These are phyloP conservation scores for Thelephora terrestris DNA, from an alignment of 1,284 basidiomycete genomes.

Conservation along the genomic window DNA sequence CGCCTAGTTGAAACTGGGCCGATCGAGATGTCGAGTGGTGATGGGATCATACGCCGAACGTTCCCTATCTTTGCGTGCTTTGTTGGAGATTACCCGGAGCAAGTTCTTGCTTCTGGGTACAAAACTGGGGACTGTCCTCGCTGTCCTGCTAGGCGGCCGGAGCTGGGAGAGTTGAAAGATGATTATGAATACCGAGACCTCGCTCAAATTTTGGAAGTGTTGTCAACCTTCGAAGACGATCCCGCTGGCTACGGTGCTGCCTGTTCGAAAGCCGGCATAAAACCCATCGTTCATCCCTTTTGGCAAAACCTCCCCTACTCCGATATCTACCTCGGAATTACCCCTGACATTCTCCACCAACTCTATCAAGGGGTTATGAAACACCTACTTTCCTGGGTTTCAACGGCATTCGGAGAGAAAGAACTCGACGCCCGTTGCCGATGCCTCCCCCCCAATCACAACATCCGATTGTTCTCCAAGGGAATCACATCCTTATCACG, in stretches of 20 bases:
- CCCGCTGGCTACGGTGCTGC: conserved; percentile 1
- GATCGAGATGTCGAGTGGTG: conserved; percentile 14
- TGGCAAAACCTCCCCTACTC: conserved; percentile 26
- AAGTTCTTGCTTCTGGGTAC: conserved; percentile 15
- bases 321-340: conserved; percentile 27
- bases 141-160: conserved; percentile 5
- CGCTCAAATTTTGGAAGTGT: conserved; percentile 4
- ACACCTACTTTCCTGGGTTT: conserved; percentile 21
- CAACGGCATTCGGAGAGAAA: not conserved
- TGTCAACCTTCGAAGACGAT: not conserved
- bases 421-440: conserved; percentile 16
- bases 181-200: conserved; percentile 5
- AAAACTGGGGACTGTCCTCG: conserved; percentile 14
- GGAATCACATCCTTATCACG: conserved; percentile 14
- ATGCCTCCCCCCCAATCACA: conserved; percentile 12
- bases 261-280: conserved; percentile 8
- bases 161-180: conserved; percentile 4
- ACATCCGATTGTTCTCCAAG: conserved; percentile 15
- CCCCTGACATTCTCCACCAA: conserved; percentile 35
- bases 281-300: conserved; percentile 22
- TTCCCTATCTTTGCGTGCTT: conserved; percentile 20
- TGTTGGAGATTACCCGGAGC: conserved; percentile 21
- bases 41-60: conserved; percentile 14
- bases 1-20: conserved; percentile 8
- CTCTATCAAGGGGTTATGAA: conserved; percentile 26